Evolutionary conservation across 139 green algal species (phyloP).

Genomic region (Chlamydomonas schloesseri): DNA sequence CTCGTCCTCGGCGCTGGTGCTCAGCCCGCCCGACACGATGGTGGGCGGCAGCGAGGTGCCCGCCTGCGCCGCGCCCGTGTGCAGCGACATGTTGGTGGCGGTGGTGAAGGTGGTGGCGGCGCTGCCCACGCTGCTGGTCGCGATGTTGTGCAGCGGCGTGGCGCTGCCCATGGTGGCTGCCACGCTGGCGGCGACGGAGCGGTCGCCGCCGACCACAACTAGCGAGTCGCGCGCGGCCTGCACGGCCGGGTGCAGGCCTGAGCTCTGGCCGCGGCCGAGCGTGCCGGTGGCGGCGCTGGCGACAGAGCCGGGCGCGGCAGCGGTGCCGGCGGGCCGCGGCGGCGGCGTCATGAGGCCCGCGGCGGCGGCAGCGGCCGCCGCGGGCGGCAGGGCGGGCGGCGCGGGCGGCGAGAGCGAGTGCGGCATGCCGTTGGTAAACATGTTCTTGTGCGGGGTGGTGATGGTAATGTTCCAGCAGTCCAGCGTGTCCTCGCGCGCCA

Average conservation of each 20-base stretch:
- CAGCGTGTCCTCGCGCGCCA: conserved; percentile 41
- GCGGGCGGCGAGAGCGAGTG: conserved; percentile 23
- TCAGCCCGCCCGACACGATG: conserved; percentile 35
- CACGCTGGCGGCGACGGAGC: conserved; percentile 1
- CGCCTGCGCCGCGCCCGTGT: conserved; percentile 31
- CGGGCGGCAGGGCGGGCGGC: neutral
- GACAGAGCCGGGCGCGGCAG: neutral
- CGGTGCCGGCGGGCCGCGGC: neutral
- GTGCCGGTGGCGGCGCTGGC: neutral
- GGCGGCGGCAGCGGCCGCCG: neutral
- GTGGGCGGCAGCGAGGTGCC: conserved; percentile 16
- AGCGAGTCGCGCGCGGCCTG: neutral
- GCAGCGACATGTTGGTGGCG: conserved; percentile 33
- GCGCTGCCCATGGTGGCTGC: conserved; percentile 16
- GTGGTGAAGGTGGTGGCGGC: conserved; percentile 41
- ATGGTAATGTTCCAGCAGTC: conserved; percentile 67
- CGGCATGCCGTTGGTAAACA: conserved; percentile 37
- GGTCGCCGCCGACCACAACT: neutral
- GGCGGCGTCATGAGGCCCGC: neutral
- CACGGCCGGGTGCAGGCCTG: neutral
- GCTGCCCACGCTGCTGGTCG: conserved; percentile 14
- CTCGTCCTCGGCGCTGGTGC: conserved; percentile 25
- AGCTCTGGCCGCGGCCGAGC: conserved; percentile 10
- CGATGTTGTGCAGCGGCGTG: conserved; percentile 39
- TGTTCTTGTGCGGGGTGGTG: conserved; percentile 20